Base-by-base conservation (phyloP, 2,329 filamentous ascomycete genomes). In the Neonectria hederae region DNA sequence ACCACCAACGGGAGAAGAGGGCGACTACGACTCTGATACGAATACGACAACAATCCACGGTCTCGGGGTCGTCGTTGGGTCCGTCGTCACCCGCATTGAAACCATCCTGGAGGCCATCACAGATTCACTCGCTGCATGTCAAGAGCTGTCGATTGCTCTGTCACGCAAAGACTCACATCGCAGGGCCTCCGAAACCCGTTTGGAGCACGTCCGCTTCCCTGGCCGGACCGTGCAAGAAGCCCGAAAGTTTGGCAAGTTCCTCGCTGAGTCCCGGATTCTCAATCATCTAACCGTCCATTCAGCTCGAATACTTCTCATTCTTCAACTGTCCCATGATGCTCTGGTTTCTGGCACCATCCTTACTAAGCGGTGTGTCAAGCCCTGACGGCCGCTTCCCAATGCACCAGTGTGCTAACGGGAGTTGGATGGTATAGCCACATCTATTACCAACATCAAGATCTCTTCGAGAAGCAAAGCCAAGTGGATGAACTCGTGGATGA, bases 401-500 rank as follows among this genome's bases (percentile, higher is more conserved):
- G 17, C 9, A 14, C 9, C 24, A 48, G 9, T 21, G 21, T 43
- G 22, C 54, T 63, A n/a, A 63, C 46, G 1, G 22, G 32, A 22
- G 5, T 22, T 30, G 24, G 3, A 9, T 11, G 32, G 19, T 32
- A 13, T 48, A 95, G 92, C 65, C 92, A 92, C 72, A 89, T 97
- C 4, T 97, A 90, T 76, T 97, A 97, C 74, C 88, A 92, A 70
- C 86, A 94, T 69, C 87, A 90, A 5, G 84, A 88, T 10, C 80
- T 97, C 0, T 97, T 96, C 72, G 83, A 84, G 21, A 89, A 83
- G 54, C 93, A 96, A 75, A 75, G 78, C 17, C 82, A 87, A 14
- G 91, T 96, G 0, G 90, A 96, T 74, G 83, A 84, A 30, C 87
- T 92, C 49, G 86, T 96, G 0, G 91, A 96, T 71, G 89, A 92